phyloP scores from a whole-genome alignment of 129 eudicot species.

The Solidago caesia region DNA sequence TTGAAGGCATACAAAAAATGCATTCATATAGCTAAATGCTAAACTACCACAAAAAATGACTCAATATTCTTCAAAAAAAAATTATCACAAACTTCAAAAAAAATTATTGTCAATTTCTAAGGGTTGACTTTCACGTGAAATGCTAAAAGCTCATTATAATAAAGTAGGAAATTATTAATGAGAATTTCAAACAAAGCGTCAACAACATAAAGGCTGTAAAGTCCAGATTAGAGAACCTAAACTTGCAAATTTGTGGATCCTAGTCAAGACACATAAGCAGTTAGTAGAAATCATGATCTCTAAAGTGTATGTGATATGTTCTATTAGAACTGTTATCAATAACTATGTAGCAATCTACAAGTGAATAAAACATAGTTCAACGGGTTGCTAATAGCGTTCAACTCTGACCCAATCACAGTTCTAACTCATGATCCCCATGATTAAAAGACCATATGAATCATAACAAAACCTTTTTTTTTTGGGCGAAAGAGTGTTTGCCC shows the following conservation, averaged over 20 bases:
- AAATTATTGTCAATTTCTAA: not conserved
- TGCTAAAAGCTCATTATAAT: no score
- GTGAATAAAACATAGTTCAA: not conserved
- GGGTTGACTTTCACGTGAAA: no score
- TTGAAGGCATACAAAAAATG: no score
- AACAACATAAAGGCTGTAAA: not conserved
- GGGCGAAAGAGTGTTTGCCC: no score
- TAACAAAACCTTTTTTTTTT: no score
- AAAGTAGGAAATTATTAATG: not conserved
- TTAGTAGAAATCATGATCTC: not conserved
- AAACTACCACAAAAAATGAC: not conserved
- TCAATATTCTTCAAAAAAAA: no score
- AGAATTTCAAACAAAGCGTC: constrained; percentile 19
- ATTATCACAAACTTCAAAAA: not conserved
- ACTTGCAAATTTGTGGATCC: constrained; percentile 3
- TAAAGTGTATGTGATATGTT: not conserved
- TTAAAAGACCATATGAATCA: no score
- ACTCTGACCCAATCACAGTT: no score
- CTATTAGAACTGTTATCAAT: constrained; percentile 11
- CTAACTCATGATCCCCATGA: no score
- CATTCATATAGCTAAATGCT: no score
- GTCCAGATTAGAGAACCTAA: constrained; percentile 14
- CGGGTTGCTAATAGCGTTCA: not conserved
- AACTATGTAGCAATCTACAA: not conserved
- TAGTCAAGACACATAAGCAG: constrained; percentile 11